Percentiles rank a stretch among this genome's conserved stretches.
Conservation (phyloP, 768 basidiomycete species). For the Gloeophyllum trabeum region DNA sequence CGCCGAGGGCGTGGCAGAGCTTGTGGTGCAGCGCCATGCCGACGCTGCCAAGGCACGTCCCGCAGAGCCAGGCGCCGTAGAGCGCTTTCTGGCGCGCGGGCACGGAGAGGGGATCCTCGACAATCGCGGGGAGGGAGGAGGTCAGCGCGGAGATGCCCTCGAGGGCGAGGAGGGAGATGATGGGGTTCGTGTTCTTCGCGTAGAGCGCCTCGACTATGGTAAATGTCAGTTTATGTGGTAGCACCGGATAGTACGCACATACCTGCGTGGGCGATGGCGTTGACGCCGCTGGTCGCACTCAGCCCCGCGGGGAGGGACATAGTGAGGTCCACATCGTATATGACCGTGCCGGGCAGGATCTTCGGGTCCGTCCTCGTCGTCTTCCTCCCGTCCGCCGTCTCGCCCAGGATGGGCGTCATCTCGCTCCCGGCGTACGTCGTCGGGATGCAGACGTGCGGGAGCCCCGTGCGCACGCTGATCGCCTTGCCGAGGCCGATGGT, state of each 20-base stretch:
- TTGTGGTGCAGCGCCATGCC: constrained; percentile 29
- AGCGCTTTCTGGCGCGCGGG: constrained; percentile 23
- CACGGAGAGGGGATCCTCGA: constrained; percentile 12
- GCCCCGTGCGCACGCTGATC: constrained; percentile 24
- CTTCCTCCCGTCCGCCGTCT: constrained; percentile 27
- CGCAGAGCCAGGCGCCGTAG: constrained; percentile 28
- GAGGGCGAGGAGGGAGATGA: constrained; percentile 22
- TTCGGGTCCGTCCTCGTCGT: constrained; percentile 24
- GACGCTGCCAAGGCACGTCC: constrained; percentile 21
- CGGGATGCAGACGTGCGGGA: constrained; percentile 28
- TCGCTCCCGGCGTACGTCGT: constrained; percentile 30
- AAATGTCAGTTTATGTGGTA: background rate
- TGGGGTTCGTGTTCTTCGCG: constrained; percentile 24
- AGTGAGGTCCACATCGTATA: constrained; percentile 29
- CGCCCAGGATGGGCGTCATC: constrained; percentile 28
- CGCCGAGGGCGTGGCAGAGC: constrained; percentile 24
- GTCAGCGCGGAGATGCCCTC: constrained; percentile 24
- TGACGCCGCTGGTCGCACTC: constrained; percentile 26
- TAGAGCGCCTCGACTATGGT: constrained; percentile 26
- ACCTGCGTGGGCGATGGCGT: constrained; percentile 25
- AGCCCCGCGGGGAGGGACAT: constrained; percentile 21
- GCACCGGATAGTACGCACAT: constrained; percentile 4
- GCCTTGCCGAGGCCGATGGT: constrained; percentile 29
- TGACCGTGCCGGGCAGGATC: constrained; percentile 27
- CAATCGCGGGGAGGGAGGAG: constrained; percentile 19